Evolutionary conservation across 2,329 filamentous ascomycete species (phyloP).

Genomic region (Pseudogymnoascus sp.): DNA sequence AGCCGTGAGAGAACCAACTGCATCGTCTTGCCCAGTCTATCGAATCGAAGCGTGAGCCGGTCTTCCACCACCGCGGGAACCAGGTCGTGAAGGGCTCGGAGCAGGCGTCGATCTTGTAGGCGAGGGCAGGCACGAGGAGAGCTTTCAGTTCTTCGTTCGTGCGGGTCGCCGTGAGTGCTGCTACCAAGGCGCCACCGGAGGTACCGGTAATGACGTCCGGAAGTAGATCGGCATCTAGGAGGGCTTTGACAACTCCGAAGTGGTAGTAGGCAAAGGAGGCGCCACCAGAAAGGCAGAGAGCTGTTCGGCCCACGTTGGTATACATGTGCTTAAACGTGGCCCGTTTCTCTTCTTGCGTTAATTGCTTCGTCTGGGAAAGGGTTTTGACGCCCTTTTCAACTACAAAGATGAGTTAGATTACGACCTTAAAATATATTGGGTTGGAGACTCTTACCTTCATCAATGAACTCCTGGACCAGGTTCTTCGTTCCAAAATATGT

Average conservation of each 20-base stretch:
- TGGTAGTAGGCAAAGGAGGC: conserved; percentile 96
- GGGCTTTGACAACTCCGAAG: conserved; percentile 81
- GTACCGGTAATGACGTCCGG: conserved; percentile 96
- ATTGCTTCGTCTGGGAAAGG: conserved; percentile 56
- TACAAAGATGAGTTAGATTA: conserved; percentile 22
- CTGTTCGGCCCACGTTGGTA: conserved; percentile 86
- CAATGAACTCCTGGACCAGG: conserved; percentile 79
- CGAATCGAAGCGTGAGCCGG: conserved; percentile 88
- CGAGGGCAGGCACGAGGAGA: conserved; percentile 79
- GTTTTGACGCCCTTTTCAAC: conserved; percentile 60
- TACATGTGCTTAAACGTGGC: conserved; percentile 78
- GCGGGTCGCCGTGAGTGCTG: conserved; percentile 76
- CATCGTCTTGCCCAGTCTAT: conserved; percentile 81
- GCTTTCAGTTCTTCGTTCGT: conserved; percentile 86
- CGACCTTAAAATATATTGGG: not conserved
- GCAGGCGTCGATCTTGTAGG: conserved; percentile 75
- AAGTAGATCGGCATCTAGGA: conserved; percentile 76
- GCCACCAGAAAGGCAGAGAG: conserved; percentile 85
- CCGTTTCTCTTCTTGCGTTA: conserved; percentile 67
- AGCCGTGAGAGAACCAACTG: conserved; percentile 85
- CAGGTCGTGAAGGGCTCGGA: conserved; percentile 69
- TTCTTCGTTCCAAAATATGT: conserved; percentile 98
- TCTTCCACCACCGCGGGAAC: conserved; percentile 79
- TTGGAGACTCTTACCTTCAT: conserved; percentile 54
- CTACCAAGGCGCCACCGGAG: conserved; percentile 85